Evolutionary conservation across 306 rosid species (phyloP).

Genomic region (Malus asiatica): DNA sequence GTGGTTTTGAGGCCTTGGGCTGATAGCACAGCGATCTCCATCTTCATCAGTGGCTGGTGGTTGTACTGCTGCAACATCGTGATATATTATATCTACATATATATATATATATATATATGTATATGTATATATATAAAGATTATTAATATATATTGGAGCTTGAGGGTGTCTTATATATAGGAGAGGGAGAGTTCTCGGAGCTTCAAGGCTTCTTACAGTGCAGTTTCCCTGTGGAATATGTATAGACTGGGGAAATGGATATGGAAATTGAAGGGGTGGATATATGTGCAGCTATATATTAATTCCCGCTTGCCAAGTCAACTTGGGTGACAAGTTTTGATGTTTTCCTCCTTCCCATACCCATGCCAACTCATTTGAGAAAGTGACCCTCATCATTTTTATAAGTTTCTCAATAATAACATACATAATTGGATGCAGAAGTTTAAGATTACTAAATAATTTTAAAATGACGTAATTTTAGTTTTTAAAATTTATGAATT

Average conservation of each 20-base stretch:
- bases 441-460: too few species aligned
- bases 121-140: background rate
- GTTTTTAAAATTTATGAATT: too few species aligned
- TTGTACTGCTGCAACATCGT: background rate
- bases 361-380: too few species aligned
- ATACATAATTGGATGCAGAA: too few species aligned
- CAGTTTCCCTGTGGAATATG: constrained; percentile 23
- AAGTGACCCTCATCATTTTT: too few species aligned
- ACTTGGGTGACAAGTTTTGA: too few species aligned
- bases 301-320: too few species aligned
- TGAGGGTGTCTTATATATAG: background rate
- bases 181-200: background rate
- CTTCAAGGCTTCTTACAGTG: background rate
- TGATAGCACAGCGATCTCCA: constrained; percentile 48
- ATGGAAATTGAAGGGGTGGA: background rate
- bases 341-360: too few species aligned
- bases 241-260: background rate
- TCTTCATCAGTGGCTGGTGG: constrained; percentile 13
- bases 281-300: background rate
- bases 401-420: too few species aligned
- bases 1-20: constrained; percentile 38
- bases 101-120: background rate
- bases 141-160: background rate
- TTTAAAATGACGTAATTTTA: too few species aligned
- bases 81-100: background rate